Percentiles rank a stretch among this genome's conserved stretches.
Evolutionary conservation across 2,329 filamentous ascomycete species (phyloP).

Genomic region (Emydomyces testavorans): DNA sequence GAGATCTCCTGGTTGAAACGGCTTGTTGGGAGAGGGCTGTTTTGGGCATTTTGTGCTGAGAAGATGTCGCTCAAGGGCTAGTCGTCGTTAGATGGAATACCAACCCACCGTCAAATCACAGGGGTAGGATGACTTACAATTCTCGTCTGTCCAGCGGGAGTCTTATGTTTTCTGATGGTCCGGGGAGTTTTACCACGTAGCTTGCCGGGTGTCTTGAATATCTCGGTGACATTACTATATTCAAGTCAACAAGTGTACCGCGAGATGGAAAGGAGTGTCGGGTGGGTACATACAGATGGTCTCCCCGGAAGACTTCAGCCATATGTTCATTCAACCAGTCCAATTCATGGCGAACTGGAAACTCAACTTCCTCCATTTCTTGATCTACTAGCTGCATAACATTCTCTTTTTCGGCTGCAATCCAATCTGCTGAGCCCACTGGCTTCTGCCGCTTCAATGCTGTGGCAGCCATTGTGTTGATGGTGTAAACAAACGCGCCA

Average conservation of each 20-base stretch:
- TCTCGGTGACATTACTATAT: constrained; percentile 71
- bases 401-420: constrained; percentile 70
- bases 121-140: constrained; percentile 29
- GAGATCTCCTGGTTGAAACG: constrained; percentile 28
- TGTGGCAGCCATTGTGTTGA: constrained; percentile 32
- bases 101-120: not conserved
- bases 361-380: constrained; percentile 87
- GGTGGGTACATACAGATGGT: constrained; percentile 58
- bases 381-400: constrained; percentile 62
- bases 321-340: constrained; percentile 99
- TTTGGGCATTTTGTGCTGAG: constrained; percentile 30
- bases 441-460: constrained; percentile 36
- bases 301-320: constrained; percentile 79
- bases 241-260: not conserved
- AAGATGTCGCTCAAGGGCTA: constrained; percentile 41
- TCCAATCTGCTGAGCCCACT: constrained; percentile 76
- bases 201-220: constrained; percentile 63
- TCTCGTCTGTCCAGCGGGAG: constrained; percentile 22
- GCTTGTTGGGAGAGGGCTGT: constrained; percentile 27
- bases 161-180: constrained; percentile 31
- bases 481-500: constrained; percentile 18
- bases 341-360: constrained; percentile 81
- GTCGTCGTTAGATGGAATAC: constrained; percentile 11
- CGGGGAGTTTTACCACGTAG: constrained; percentile 40
- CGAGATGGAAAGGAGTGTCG: not conserved